Evolutionary conservation across 1,139 yeast species (phyloP).

Genomic region (Magnusiomyces sp.): DNA sequence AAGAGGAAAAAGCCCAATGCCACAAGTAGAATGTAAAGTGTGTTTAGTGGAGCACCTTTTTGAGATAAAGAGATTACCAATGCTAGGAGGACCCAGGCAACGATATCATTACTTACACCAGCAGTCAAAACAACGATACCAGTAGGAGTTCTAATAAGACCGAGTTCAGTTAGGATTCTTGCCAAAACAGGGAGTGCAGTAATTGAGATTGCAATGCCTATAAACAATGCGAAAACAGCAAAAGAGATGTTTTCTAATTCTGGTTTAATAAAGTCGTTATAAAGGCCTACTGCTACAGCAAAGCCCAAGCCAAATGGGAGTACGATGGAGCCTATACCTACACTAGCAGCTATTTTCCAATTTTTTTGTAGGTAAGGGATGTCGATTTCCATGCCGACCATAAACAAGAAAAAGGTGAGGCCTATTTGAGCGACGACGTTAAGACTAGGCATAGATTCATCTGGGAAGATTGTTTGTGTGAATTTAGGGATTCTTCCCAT

Average conservation of each 20-base stretch:
- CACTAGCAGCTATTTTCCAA: constrained; percentile 50
- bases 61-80: constrained; percentile 68
- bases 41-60: constrained; percentile 56
- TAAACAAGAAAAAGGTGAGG: constrained; percentile 60
- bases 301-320: constrained; percentile 75
- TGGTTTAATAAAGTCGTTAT: constrained; percentile 40
- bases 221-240: constrained; percentile 68
- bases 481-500: constrained; percentile 64
- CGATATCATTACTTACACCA: constrained; percentile 67
- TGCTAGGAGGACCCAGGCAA: constrained; percentile 78
- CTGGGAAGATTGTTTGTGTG: constrained; percentile 55
- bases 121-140: constrained; percentile 77
- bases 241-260: constrained; percentile 40
- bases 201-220: constrained; percentile 72
- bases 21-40: constrained; percentile 58
- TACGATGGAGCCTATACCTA: constrained; percentile 62
- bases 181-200: constrained; percentile 82
- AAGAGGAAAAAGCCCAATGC: constrained; percentile 61
- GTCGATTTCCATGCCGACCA: constrained; percentile 74
- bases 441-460: constrained; percentile 51
- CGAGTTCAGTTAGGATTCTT: constrained; percentile 63
- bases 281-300: constrained; percentile 58
- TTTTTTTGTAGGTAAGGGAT: constrained; percentile 52
- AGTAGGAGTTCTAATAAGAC: constrained; percentile 60
- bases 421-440: constrained; percentile 66